Conservation (phyloP, 768 basidiomycete species). For the Cytidiella melzeri region DNA sequence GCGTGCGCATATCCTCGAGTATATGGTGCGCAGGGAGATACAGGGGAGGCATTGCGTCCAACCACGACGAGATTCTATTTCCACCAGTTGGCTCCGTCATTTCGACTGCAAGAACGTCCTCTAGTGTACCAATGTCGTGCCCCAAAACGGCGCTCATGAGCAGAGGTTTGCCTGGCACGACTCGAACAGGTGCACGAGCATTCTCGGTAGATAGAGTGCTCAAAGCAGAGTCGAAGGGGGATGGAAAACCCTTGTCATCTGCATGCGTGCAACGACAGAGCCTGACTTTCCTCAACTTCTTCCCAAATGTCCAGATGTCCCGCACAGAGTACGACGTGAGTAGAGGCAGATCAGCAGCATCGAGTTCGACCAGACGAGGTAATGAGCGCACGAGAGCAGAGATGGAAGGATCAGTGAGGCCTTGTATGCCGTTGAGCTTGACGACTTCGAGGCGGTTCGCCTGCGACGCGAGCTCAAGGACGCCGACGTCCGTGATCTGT, state of each 20-base stretch:
- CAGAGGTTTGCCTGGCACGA: not conserved
- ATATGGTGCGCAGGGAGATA: slow-evolving; percentile 44
- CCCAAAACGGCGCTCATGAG: not conserved
- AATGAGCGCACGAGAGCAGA: slow-evolving; percentile 70
- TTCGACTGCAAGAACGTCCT: not conserved
- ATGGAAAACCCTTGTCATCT: slow-evolving; percentile 78
- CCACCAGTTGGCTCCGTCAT: not conserved
- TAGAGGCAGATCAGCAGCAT: slow-evolving; percentile 63
- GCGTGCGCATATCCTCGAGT: slow-evolving; percentile 67
- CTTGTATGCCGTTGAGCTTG: slow-evolving; percentile 61
- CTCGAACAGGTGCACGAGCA: not conserved
- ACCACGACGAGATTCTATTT: slow-evolving; percentile 44
- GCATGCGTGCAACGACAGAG: slow-evolving; percentile 72
- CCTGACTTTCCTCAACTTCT: slow-evolving; percentile 69
- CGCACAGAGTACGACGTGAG: slow-evolving; percentile 65
- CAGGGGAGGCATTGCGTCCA: slow-evolving; percentile 58
- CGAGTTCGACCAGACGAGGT: slow-evolving; percentile 75
- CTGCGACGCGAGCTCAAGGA: slow-evolving; percentile 64
- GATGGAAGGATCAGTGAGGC: slow-evolving; percentile 58
- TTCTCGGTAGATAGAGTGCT: not conserved
- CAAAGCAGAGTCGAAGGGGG: slow-evolving; percentile 2
- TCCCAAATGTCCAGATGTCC: slow-evolving; percentile 69
- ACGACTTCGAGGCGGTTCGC: slow-evolving; percentile 69
- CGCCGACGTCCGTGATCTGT: slow-evolving; percentile 69
- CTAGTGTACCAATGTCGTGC: not conserved